phyloP scores from a whole-genome alignment of 352 stramenopile species.

The Pythium sukuiense region DNA sequence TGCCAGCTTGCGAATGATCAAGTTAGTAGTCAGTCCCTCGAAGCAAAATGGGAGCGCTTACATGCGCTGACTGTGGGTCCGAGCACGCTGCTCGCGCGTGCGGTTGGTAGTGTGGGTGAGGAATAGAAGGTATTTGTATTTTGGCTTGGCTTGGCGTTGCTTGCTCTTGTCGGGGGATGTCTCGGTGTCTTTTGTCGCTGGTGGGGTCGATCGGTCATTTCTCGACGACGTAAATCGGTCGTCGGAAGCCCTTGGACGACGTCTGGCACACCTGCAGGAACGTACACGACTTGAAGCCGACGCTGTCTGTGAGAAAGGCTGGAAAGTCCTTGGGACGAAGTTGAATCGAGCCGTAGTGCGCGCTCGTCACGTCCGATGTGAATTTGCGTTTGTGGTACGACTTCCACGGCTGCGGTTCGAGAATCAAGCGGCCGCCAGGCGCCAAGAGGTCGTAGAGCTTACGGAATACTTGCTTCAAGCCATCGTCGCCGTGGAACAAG shows the following conservation, averaged over 20 bases:
- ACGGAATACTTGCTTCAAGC: slow-evolving; percentile 72
- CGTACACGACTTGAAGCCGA: slow-evolving; percentile 68
- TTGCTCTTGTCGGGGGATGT: no score
- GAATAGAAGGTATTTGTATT: slow-evolving; percentile 9
- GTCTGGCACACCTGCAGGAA: slow-evolving; percentile 80
- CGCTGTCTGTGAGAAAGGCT: slow-evolving; percentile 44
- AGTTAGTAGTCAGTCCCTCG: not conserved
- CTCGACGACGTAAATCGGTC: slow-evolving; percentile 75
- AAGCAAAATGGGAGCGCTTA: no score
- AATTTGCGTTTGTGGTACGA: slow-evolving; percentile 88
- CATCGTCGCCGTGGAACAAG: slow-evolving; percentile 85
- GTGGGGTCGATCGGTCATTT: slow-evolving; percentile 33
- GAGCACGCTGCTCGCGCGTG: not conserved
- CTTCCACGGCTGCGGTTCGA: slow-evolving; percentile 89
- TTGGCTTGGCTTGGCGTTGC: not conserved
- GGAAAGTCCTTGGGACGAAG: slow-evolving; percentile 79
- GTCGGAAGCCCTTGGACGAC: slow-evolving; percentile 69
- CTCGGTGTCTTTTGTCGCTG: slow-evolving; percentile 14
- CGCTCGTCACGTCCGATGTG: slow-evolving; percentile 68
- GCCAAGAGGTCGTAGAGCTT: slow-evolving; percentile 62
- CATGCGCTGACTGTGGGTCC: no score
- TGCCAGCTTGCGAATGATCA: not conserved
- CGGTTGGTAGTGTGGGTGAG: not conserved
- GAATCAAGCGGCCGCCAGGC: slow-evolving; percentile 67
- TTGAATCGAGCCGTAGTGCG: slow-evolving; percentile 70